Evolutionary conservation across 108 stramenopile species (phyloP).

Genomic region (Cyclotella sp.): DNA sequence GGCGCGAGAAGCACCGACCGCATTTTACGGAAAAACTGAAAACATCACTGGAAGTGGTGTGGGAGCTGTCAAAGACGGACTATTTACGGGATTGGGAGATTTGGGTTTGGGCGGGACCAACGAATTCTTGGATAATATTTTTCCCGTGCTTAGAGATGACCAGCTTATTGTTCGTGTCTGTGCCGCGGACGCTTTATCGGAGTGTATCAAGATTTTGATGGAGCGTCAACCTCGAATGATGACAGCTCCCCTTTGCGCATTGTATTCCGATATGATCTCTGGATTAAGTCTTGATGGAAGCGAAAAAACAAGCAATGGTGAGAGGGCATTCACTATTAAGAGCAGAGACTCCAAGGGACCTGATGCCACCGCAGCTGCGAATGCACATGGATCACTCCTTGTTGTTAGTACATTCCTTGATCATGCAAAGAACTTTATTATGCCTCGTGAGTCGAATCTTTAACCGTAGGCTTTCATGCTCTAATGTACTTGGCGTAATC

Average conservation of each 20-base stretch:
- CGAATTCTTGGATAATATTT: conserved; percentile 91
- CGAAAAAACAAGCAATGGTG: conserved; percentile 14
- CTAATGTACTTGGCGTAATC: background rate
- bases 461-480: background rate
- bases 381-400: conserved; percentile 89
- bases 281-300: conserved; percentile 51
- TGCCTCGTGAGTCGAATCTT: conserved; percentile 66
- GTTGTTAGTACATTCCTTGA: conserved; percentile 86
- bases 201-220: conserved; percentile 80
- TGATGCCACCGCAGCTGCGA: conserved; percentile 49
- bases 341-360: conserved; percentile 48
- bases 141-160: conserved; percentile 80
- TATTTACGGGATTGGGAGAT: conserved; percentile 42
- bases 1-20: conserved; percentile 90
- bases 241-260: conserved; percentile 72
- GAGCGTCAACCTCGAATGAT: conserved; percentile 71
- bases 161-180: conserved; percentile 90
- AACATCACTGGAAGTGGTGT: conserved; percentile 36
- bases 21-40: conserved; percentile 88
- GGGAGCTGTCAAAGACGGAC: background rate
- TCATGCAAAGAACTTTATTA: conserved; percentile 90
- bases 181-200: conserved; percentile 92
- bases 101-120: conserved; percentile 64
- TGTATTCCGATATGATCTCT: conserved; percentile 77
- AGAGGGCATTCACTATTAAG: background rate